Base-by-base conservation (phyloP, 2,329 filamentous ascomycete species). In the Onygenales sp. region DNA sequence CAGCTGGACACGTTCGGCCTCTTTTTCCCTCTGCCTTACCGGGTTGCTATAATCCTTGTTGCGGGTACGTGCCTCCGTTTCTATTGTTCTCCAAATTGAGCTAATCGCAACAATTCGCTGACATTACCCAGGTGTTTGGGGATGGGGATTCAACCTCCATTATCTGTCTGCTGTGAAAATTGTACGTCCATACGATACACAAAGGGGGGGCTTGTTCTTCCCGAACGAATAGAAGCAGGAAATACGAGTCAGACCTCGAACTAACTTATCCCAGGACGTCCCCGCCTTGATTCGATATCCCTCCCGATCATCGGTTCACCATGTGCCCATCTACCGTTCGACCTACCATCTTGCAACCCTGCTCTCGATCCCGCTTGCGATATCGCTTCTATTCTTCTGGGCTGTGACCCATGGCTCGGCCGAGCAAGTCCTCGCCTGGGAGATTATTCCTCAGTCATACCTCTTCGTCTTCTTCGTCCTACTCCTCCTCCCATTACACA, bases 111-210 rank as follows among this genome's bases (percentile, higher is more conserved):
- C 21, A 21, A n/a, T 38, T n/a, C 21, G 36, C 21, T 49, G 41
- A 49, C 47, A n/a, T 3, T 3, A 33, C 27, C 56, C 60, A 94
- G 90, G 89, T 61, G 85, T 95, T 64, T 97, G 92, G 92, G 90
- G 89, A 68, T 98, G 92, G 90, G 90, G 86, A 60, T 72, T 87
- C 62, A 97, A 96, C 74, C 82, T 97, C 42, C 90, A 96, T 67
- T 91, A 89, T 72, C 83, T 97, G 56, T 79, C 85, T 63, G 72
- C 82, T 55, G 77, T 84, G 64, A 87, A 87, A 67, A 94, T 98
- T 74, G 81, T 83, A 70, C 57, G 77, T 67, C 46, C 52, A 47
- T 33, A n/a, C 21, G 14, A 14, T 9, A 27, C 17, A 17, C 17
- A 17, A 17, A 17, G 17, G 27, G 35, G 2, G 38, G 2, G 14